Base-by-base conservation (phyloP, 2,329 filamentous ascomycete species). In the Xylariaceae sp. region DNA sequence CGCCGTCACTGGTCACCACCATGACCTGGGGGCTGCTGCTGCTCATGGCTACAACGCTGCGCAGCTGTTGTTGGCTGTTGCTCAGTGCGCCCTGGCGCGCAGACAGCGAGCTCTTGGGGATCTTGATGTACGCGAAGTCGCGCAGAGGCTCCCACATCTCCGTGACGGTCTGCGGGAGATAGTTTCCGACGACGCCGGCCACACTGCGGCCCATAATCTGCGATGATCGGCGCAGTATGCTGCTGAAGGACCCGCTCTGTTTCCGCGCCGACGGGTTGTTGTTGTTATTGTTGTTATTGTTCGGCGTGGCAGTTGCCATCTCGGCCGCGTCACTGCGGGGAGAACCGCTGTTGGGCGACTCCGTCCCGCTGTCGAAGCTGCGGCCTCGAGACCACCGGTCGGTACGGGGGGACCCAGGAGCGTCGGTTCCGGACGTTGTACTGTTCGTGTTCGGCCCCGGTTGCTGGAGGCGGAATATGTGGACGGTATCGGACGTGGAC, bases 31-130 rank as follows among this genome's bases (percentile, higher is more conserved):
- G 92, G 17, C 85, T 89, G 59, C 82, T 94, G 56, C 83, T 92
- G 59, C 87, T 95, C 83, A 98, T 94, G 7, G 92, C 90, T 30
- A 98, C 92, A n/a, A 98, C 90, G 50, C 88, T 95, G 50, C 85
- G 74, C 28, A 94, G 64, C 0, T 86, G 81, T 9, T 86, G 81
- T 9, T 55, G 52, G 12, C 50, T 54, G 16, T 43, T 51, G 2
- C 48, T 33, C n/a, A 43, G 40, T 9, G 44, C 40, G 13, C 55
- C 55, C 13, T 53, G 50, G 2, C 56, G 50, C 8, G 50, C 45
- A 2, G 62, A 56, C 16, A 55, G 46, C 3, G 65, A 46, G 41
- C 56, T 53, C 56, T 84, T 87, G 11, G 90, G 90, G 33, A 98
- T 78, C 60, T 92, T 94, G 57, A 97, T 89, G 73, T 87, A 97